Conservation (phyloP, 768 basidiomycete genomes). For the Rhodosporidiobolus sp. region DNA sequence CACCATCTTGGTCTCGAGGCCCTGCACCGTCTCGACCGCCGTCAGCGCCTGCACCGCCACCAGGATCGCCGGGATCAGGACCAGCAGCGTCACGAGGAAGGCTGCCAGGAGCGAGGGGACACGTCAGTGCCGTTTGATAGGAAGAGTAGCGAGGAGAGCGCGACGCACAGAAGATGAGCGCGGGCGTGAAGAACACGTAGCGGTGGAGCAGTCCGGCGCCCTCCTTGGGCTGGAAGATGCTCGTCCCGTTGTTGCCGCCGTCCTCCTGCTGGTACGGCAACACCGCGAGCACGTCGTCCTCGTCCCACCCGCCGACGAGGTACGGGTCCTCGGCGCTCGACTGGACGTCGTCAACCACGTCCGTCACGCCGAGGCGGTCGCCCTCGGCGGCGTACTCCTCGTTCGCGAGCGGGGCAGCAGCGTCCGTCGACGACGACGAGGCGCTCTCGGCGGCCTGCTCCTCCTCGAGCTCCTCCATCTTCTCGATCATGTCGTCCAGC, state of each 20-base stretch:
- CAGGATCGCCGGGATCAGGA: slow-evolving; percentile 38
- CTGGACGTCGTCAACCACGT: neutral
- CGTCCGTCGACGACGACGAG: too few relatives aligned
- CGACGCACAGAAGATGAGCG: slow-evolving; percentile 29
- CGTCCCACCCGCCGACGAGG: slow-evolving; percentile 1
- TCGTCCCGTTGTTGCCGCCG: slow-evolving; percentile 24
- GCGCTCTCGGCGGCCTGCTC: neutral
- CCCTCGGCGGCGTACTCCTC: neutral
- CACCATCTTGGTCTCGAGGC: slow-evolving; percentile 42
- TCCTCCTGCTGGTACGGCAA: neutral
- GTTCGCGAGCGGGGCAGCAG: neutral
- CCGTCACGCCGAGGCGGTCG: slow-evolving; percentile 11
- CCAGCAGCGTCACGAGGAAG: slow-evolving; percentile 35
- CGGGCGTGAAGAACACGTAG: slow-evolving; percentile 37
- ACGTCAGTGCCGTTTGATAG: neutral
- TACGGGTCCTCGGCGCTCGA: neutral
- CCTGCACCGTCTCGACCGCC: slow-evolving; percentile 37
- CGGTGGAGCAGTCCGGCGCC: slow-evolving; percentile 26
- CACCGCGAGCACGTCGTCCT: neutral
- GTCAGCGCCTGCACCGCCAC: slow-evolving; percentile 28
- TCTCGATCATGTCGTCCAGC: slow-evolving; percentile 20
- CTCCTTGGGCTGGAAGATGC: slow-evolving; percentile 30
- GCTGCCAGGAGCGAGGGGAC: neutral
- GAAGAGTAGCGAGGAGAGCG: too few relatives aligned
- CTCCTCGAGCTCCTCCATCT: slow-evolving; percentile 2